Evolutionary conservation across 768 basidiomycete species (phyloP).

Genomic region (Lanmaoa pseudosensibilis): DNA sequence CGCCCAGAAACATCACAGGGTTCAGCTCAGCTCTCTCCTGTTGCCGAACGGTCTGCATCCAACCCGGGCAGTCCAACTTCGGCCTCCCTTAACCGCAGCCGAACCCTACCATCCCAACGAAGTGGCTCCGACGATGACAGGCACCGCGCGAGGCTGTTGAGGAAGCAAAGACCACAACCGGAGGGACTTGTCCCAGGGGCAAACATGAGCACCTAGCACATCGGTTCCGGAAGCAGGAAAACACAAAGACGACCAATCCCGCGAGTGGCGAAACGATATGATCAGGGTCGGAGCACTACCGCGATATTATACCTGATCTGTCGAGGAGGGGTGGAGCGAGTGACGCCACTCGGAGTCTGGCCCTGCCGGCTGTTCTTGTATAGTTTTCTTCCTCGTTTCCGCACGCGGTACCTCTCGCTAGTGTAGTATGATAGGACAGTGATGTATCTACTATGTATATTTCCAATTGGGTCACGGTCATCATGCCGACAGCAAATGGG

Average conservation of each 20-base stretch:
- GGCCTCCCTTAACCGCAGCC: conserved; percentile 50
- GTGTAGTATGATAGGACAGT: too few relatives aligned
- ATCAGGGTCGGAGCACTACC: not conserved
- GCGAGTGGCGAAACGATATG: conserved; percentile 8
- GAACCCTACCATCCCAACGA: conserved; percentile 54
- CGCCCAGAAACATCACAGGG: conserved; percentile 28
- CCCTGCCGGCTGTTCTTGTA: conserved; percentile 17
- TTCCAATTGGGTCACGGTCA: too few relatives aligned
- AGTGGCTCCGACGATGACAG: conserved; percentile 35
- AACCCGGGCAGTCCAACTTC: conserved; percentile 30
- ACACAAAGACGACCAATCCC: not conserved
- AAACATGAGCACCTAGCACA: conserved; percentile 25
- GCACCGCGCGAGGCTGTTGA: conserved; percentile 42
- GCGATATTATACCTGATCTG: conserved; percentile 14
- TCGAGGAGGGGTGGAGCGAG: conserved; percentile 18
- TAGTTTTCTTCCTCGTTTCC: not conserved
- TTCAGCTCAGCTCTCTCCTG: conserved; percentile 45
- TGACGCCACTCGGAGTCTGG: conserved; percentile 6
- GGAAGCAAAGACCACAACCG: conserved; percentile 51
- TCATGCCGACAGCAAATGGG: too few relatives aligned
- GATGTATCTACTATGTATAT: too few relatives aligned
- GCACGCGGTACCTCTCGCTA: not conserved
- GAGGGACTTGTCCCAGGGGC: conserved; percentile 19
- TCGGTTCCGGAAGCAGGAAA: not conserved
- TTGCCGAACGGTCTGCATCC: conserved; percentile 43